phyloP scores from a whole-genome alignment of 805 yeast species.

The Saturnispora diversa region DNA sequence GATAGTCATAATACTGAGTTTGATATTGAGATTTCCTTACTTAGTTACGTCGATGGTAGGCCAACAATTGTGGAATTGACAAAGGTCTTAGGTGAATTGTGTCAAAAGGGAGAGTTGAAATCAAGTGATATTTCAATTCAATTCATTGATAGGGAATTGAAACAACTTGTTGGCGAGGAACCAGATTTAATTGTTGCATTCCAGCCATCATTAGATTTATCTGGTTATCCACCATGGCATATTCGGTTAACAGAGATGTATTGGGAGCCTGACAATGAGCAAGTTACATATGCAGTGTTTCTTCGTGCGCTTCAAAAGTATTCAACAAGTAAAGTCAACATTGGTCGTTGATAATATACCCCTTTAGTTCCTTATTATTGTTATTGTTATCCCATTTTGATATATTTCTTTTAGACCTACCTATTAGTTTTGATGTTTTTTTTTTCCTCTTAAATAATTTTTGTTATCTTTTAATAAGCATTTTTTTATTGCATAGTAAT shows the following conservation, averaged over 20 bases:
- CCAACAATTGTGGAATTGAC: conserved; percentile 85
- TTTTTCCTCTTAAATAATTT: too few relatives aligned
- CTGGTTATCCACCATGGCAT: conserved; percentile 98
- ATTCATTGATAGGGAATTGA: conserved; percentile 64
- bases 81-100: conserved; percentile 72
- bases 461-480: too few relatives aligned
- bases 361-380: neutral
- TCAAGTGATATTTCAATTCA: conserved; percentile 64
- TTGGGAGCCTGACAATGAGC: conserved; percentile 81
- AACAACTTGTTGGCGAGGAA: conserved; percentile 76
- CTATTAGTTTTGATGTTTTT: too few relatives aligned
- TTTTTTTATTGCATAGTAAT: too few relatives aligned
- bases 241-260: conserved; percentile 82
- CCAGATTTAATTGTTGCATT: conserved; percentile 84
- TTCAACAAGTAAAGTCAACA: conserved; percentile 75
- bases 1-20: conserved; percentile 28
- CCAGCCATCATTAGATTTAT: conserved; percentile 80
- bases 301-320: conserved; percentile 68
- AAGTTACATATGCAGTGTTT: conserved; percentile 76
- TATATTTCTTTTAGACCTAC: neutral
- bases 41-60: conserved; percentile 78
- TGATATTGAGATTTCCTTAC: conserved; percentile 56
- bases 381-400: conserved; percentile 1
- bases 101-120: conserved; percentile 50
- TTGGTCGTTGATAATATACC: conserved; percentile 58